Evolutionary conservation across 2,329 filamentous ascomycete species (phyloP), one percentile per base, ranked within the genome.

Genomic region (Colletotrichum aenigma): DNA sequence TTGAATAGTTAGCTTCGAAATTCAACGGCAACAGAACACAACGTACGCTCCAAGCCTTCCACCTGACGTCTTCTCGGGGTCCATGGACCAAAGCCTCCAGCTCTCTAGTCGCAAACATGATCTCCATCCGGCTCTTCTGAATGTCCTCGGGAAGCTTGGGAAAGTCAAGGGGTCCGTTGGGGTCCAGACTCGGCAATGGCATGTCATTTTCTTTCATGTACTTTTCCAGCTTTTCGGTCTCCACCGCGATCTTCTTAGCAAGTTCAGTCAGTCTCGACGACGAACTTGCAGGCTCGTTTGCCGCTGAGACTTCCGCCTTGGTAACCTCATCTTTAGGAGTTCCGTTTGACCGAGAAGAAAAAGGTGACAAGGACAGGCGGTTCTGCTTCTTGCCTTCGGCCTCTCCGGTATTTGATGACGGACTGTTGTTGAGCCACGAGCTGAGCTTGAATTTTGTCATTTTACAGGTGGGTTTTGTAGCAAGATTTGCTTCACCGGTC

Each of bases 21-120:
- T 4, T 18, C 9, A 30, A 24, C 15, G 34, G 4, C 10, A 9
- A 12, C 43, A 48, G 10, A 7, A n/a, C 62, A 60, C n/a, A 32
- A 83, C 88, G 81, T 79, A 89, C 89, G 79, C 85, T 87, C 89
- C 87, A 90, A 69, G 87, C 84, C 67, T 86, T 85, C 87, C 88
- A 91, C 81, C 89, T 83, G 9, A 91, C 78, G n/a, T 81, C 84
- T 78, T 91, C 89, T 43, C 85, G 83, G 0, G 89, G 89, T 0
- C 89, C 89, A 26, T 87, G 85, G 18, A 88, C 86, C 66, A 91
- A 81, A 62, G 84, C 81, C 4, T 83, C 84, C 16, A 91, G 83
- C 77, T 90, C 87, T 71, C 83, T 86, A 4, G 88, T 87, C 10
- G 89, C 88, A 74, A 84, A 84, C 8, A 90, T 84, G 66, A 91